phyloP scores from a whole-genome alignment of 106 monocot genomes.

The Allium sativum region DNA sequence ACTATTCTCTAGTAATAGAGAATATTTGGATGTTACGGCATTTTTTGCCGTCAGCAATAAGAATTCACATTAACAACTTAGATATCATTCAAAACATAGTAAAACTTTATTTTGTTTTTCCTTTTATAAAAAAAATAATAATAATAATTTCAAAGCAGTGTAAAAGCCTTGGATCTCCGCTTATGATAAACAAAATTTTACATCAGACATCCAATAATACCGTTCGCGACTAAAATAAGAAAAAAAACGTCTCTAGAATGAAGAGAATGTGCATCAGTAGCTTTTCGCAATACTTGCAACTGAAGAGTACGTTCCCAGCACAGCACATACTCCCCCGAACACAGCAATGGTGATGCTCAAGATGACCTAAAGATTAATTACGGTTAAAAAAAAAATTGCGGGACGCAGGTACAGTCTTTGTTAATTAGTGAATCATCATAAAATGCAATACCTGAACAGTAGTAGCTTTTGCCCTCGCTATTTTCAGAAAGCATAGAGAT shows the following conservation, averaged over 20 bases:
- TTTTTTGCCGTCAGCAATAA: too few relatives aligned
- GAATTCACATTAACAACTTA: too few relatives aligned
- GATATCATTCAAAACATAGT: too few relatives aligned
- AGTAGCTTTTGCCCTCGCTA: constrained; percentile 35
- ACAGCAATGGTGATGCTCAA: constrained; percentile 21
- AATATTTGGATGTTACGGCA: too few relatives aligned
- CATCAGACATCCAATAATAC: background rate
- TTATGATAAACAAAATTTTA: background rate
- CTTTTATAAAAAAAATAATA: too few relatives aligned
- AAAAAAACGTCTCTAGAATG: background rate
- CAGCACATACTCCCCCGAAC: constrained; percentile 26
- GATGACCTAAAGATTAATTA: constrained; percentile 19
- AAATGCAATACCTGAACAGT: constrained; percentile 27
- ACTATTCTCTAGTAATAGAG: too few relatives aligned
- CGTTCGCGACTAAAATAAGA: background rate
- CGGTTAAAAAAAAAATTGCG: background rate
- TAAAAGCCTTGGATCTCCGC: too few relatives aligned
- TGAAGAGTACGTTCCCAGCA: constrained; percentile 58
- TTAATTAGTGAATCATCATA: too few relatives aligned
- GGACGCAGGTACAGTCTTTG: too few relatives aligned
- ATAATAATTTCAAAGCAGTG: too few relatives aligned
- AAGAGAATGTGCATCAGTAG: constrained; percentile 22
- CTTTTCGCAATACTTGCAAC: constrained; percentile 25
- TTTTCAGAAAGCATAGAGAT: constrained; percentile 64
- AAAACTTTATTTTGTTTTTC: too few relatives aligned